Evolutionary conservation across 2,329 filamentous ascomycete species (phyloP), one percentile per base, ranked within the genome.

Genomic region (Blumeriella jaapii): DNA sequence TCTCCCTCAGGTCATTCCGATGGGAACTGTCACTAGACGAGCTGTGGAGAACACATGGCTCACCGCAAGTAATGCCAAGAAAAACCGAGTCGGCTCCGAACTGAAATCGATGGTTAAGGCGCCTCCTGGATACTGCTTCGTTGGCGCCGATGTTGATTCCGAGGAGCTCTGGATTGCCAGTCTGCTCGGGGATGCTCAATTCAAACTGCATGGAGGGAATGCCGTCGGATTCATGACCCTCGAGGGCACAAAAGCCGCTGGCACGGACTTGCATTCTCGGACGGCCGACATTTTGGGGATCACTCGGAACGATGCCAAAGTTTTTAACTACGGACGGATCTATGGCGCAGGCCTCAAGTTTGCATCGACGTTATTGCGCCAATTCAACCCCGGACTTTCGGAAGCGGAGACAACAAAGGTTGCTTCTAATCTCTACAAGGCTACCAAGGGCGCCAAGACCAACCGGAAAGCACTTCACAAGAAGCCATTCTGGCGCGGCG

Each of bases 181-280:
- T 57, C 68, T 98, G 1, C 74, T 98, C 2, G 91, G 91, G 15
- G 91, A 98, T 56, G 84, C 91, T 3, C 86, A 87, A 15, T 98
- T 98, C 63, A 81, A 85, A 53, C 67, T 98, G 1, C 91, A 98
- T 49, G 93, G 91, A 26, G 93, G 91, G 34, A 96, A 95, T 55
- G 91, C 93, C 1, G 83, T 98, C 39, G 91, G 93, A 0, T 98
- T 98, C 64, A 98, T 98, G 93, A 98, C 91, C 0, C 67, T 98
- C 1, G 93, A 98, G 61, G 89, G 91, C 10, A 91, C 85, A 31
- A 96, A 98, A 60, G 78, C 85, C 5, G 85, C 83, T 2, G 89
- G 89, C 3, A 98, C 89, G 0, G 89, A 98, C 58, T 62, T 96
- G 37, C 89, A 98, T 59, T 95, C 87, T 5, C 82, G 89, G 19